A percentile compares a stretch with the other conserved stretches of the same genome.
Conservation (phyloP, 2,329 filamentous ascomycete species). For the Apiospora rasikravindrae region DNA sequence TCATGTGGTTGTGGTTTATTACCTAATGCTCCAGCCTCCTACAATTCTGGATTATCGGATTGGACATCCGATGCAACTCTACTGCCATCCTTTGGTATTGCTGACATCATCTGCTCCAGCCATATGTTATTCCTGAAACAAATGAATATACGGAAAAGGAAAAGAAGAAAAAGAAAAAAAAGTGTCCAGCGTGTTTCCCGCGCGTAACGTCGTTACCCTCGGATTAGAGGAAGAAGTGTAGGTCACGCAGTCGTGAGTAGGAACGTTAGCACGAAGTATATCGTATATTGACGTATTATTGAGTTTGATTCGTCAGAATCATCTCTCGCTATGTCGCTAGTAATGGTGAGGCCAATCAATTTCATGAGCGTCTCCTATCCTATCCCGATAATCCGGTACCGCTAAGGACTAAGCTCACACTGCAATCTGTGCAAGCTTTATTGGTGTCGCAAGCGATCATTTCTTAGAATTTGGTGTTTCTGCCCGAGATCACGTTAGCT, state of each 20-base stretch:
- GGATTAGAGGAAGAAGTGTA: not conserved
- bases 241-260: not conserved
- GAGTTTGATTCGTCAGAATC: constrained; percentile 20
- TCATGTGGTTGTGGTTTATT: not conserved
- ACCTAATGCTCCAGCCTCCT: not conserved
- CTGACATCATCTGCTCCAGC: not conserved
- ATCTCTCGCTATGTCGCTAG: not conserved
- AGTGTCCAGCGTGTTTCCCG: not conserved
- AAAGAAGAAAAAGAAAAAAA: not conserved
- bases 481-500: constrained; percentile 4
- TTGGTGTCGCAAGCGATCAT: constrained; percentile 17
- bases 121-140: not conserved
- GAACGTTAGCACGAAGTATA: not conserved
- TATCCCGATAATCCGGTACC: constrained; percentile 14
- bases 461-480: constrained; percentile 5
- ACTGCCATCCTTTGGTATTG: not conserved
- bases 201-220: not conserved
- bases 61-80: not conserved
- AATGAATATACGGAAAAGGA: not conserved
- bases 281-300: not conserved
- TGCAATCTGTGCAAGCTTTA: constrained; percentile 17
- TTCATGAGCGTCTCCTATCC: constrained; percentile 2
- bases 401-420: constrained; percentile 3
- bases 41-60: not conserved
- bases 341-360: constrained; percentile 10